phyloP scores from a whole-genome alignment of 345 rosid genomes.

The Ailanthus altissimus region DNA sequence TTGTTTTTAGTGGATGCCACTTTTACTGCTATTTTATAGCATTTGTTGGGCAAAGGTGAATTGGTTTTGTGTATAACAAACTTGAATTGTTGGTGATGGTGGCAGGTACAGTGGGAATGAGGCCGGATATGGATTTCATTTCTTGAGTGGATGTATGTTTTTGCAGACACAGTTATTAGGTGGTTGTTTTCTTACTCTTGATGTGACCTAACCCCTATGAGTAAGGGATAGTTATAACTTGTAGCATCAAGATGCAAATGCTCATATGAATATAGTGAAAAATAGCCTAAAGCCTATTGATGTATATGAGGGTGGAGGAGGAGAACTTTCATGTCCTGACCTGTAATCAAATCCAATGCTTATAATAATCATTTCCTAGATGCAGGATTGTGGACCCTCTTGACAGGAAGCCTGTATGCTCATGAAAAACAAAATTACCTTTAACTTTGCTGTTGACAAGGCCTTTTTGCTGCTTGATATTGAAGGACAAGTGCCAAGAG shows the following conservation, averaged over 20 bases:
- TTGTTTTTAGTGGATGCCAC: slow-evolving; percentile 9
- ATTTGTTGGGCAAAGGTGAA: slow-evolving; percentile 8
- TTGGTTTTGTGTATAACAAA: slow-evolving; percentile 12
- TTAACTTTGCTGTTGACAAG: slow-evolving; percentile 10
- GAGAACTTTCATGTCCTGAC: slow-evolving; percentile 15
- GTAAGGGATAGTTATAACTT: slow-evolving; percentile 13
- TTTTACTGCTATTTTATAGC: slow-evolving; percentile 2
- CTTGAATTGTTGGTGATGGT: slow-evolving; percentile 5
- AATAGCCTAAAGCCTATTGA: slow-evolving; percentile 22
- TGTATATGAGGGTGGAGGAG: slow-evolving; percentile 22
- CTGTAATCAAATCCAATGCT: slow-evolving; percentile 18
- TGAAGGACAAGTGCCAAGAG: slow-evolving; percentile 14
- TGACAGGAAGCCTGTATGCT: slow-evolving; percentile 12
- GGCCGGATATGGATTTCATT: slow-evolving; percentile 1
- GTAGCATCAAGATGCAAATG: slow-evolving; percentile 17
- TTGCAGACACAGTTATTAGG: slow-evolving; percentile 14
- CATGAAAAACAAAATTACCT: not conserved
- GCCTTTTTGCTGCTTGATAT: slow-evolving; percentile 19
- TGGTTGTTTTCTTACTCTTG: slow-evolving; percentile 19
- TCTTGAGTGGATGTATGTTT: slow-evolving; percentile 8
- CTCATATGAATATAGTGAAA: slow-evolving; percentile 1
- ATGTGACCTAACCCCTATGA: slow-evolving; percentile 13
- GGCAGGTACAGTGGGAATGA: slow-evolving; percentile 14
- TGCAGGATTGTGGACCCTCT: slow-evolving; percentile 14
- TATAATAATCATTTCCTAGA: slow-evolving; percentile 23